phyloP scores from a whole-genome alignment of 2,329 filamentous ascomycete genomes.

The Immersiporthe knoxdaviesiana region DNA sequence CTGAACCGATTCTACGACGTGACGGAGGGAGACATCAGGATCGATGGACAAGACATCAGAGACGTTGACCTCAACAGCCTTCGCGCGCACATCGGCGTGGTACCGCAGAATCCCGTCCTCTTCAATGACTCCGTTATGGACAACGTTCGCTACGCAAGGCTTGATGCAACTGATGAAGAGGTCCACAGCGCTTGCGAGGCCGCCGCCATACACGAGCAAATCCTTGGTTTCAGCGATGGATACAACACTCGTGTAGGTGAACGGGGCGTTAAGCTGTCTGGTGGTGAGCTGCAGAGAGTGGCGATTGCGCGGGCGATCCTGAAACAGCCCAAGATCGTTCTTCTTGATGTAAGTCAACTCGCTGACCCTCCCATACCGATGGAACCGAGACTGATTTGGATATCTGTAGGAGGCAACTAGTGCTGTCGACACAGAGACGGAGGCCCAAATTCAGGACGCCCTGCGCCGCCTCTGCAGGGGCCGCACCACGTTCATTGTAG shows the following conservation, averaged over 20 bases:
- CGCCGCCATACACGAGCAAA: slow-evolving; percentile 62
- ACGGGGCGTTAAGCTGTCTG: slow-evolving; percentile 62
- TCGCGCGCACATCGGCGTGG: slow-evolving; percentile 57
- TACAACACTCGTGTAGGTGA: slow-evolving; percentile 57
- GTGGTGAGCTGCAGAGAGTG: slow-evolving; percentile 68
- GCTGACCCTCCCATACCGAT: neutral
- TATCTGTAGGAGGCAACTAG: slow-evolving; percentile 66
- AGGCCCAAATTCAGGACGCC: slow-evolving; percentile 68
- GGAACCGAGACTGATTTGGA: neutral
- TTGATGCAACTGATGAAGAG: slow-evolving; percentile 58
- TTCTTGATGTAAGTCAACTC: slow-evolving; percentile 59
- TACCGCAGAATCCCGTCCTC: slow-evolving; percentile 58
- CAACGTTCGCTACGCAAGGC: slow-evolving; percentile 61
- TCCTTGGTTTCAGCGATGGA: slow-evolving; percentile 55
- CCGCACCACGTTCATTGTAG: slow-evolving; percentile 69
- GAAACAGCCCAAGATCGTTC: slow-evolving; percentile 73
- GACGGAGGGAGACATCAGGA: slow-evolving; percentile 53
- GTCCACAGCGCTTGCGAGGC: slow-evolving; percentile 58
- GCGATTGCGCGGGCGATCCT: slow-evolving; percentile 73
- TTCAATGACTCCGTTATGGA: slow-evolving; percentile 64
- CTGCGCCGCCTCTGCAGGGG: slow-evolving; percentile 60
- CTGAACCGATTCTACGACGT: slow-evolving; percentile 64
- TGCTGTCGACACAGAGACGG: slow-evolving; percentile 72
- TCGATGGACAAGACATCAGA: slow-evolving; percentile 61
- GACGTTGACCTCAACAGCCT: slow-evolving; percentile 57